These are phyloP conservation scores for Hirsutella rhossiliensis DNA, from an alignment of 2,329 filamentous ascomycete species.

Conservation along the genomic window DNA sequence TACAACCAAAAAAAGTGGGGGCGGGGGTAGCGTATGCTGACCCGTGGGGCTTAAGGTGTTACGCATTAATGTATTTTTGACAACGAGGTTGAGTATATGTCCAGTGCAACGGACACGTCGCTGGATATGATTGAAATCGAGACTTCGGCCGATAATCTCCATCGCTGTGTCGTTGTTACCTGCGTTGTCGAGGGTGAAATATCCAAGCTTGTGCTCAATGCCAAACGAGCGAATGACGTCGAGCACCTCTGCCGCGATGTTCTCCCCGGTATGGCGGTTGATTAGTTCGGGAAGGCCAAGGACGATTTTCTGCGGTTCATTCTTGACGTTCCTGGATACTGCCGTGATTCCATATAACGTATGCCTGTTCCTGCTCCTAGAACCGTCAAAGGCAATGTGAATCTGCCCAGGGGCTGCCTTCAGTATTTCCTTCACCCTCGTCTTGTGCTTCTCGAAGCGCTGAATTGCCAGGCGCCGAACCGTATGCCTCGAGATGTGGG, in stretches of 20 bases:
- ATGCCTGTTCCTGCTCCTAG: conserved; percentile 3
- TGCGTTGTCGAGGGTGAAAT: background rate
- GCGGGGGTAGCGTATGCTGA: too few relatives aligned
- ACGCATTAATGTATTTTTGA: too few relatives aligned
- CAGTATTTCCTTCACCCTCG: background rate
- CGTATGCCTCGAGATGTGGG: background rate
- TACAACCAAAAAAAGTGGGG: too few relatives aligned
- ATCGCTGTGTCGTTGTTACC: background rate
- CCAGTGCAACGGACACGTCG: too few relatives aligned
- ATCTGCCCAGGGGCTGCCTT: background rate
- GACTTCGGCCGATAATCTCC: background rate
- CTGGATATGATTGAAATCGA: background rate
- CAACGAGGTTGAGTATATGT: too few relatives aligned
- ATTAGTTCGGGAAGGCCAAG: conserved; percentile 7
- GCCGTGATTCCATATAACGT: conserved; percentile 7
- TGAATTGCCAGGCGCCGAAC: background rate
- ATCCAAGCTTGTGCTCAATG: conserved; percentile 1
- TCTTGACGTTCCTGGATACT: conserved; percentile 4
- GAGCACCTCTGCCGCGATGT: conserved; percentile 5
- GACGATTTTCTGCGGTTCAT: conserved; percentile 4
- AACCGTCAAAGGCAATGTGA: conserved; percentile 8
- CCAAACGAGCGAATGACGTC: background rate
- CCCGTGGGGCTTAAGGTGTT: too few relatives aligned
- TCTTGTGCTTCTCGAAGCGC: background rate
- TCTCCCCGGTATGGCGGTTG: conserved; percentile 2